Percentiles rank a stretch among this genome's conserved stretches.
Evolutionary conservation across 805 yeast genomes (phyloP).

Genomic region (Cyberlindnera bimundalis): DNA sequence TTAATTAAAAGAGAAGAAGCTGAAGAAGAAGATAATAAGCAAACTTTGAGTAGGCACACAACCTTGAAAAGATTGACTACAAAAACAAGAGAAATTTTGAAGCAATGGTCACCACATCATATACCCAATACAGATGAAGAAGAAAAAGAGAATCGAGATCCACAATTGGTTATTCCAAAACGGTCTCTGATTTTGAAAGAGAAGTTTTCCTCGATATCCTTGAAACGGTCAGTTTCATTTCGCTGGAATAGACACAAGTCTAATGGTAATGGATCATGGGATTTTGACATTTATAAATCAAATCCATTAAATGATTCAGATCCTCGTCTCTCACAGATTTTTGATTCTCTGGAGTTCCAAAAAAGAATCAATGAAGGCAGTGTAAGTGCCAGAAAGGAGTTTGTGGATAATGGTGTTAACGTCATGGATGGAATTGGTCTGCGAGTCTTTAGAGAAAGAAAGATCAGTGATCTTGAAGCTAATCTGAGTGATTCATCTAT

Average conservation of each 20-base stretch:
- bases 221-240: slow-evolving; percentile 2
- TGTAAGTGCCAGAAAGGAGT: slow-evolving; percentile 3
- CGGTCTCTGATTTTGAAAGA: slow-evolving; percentile 2
- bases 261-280: too few species aligned
- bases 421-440: too few species aligned
- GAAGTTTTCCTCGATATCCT: not conserved
- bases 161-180: not conserved
- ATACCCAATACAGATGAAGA: not conserved
- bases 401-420: too few species aligned
- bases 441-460: slow-evolving; percentile 1
- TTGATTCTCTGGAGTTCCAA: slow-evolving; percentile 13
- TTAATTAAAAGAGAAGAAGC: not conserved
- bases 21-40: not conserved
- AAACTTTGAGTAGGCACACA: slow-evolving; percentile 4
- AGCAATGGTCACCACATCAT: slow-evolving; percentile 8
- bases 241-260: slow-evolving; percentile 1
- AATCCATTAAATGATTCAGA: too few species aligned
- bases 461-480: not conserved
- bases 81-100: slow-evolving; percentile 15
- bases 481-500: not conserved
- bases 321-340: slow-evolving; percentile 3
- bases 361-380: slow-evolving; percentile 11
- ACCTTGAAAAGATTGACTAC: slow-evolving; percentile 11
- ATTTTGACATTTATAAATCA: too few species aligned
- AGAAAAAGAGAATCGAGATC: slow-evolving; percentile 6